Conservation (phyloP, 108 stramenopile species). For the Fragilaria radians region DNA sequence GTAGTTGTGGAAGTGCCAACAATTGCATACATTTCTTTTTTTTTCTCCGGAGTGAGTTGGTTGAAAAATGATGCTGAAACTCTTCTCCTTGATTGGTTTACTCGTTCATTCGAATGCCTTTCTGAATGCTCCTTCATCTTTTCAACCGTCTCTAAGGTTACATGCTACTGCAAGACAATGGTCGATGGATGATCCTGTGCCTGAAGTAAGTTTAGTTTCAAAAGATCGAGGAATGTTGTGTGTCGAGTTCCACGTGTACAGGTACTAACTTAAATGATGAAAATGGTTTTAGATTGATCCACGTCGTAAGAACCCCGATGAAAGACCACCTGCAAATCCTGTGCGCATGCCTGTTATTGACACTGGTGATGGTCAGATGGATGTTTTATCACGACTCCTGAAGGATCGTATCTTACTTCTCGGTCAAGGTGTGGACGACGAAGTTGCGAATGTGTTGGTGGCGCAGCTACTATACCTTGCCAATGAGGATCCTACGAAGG, state of each 20-base stretch:
- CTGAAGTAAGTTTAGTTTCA: slow-evolving; percentile 5
- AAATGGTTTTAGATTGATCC: slow-evolving; percentile 86
- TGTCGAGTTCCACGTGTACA: not conserved
- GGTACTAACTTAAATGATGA: not conserved
- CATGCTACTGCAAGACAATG: not conserved
- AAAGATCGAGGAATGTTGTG: too few relatives aligned
- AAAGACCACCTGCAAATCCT: slow-evolving; percentile 34
- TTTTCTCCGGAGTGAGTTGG: too few relatives aligned
- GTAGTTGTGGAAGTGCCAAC: too few relatives aligned
- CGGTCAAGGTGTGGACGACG: slow-evolving; percentile 88
- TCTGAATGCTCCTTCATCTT: too few relatives aligned
- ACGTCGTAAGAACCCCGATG: slow-evolving; percentile 77
- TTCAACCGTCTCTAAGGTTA: too few relatives aligned
- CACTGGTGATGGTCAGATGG: slow-evolving; percentile 79
- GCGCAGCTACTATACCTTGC: slow-evolving; percentile 92
- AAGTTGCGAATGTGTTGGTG: slow-evolving; percentile 91
- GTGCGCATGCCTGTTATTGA: slow-evolving; percentile 68
- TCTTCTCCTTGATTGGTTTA: too few relatives aligned
- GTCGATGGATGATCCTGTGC: slow-evolving; percentile 5
- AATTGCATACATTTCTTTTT: too few relatives aligned
- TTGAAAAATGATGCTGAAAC: too few relatives aligned
- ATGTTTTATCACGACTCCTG: slow-evolving; percentile 88
- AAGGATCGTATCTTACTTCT: slow-evolving; percentile 92
- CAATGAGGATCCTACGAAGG: slow-evolving; percentile 89
- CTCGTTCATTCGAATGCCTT: too few relatives aligned